Evolutionary conservation across 2,329 filamentous ascomycete genomes (phyloP).

Genomic region (Xylaria arbuscula): DNA sequence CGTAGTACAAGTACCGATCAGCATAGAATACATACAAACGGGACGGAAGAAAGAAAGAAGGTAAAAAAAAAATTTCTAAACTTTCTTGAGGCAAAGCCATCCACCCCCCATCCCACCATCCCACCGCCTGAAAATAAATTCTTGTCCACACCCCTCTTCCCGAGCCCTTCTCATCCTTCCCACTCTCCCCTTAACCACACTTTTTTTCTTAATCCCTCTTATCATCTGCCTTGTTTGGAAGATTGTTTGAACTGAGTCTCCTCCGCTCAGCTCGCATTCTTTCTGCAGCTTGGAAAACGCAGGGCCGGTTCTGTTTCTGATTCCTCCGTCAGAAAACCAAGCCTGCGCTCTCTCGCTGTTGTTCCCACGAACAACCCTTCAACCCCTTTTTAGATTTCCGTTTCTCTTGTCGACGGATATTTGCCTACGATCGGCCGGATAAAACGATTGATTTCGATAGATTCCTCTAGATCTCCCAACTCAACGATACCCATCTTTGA

Average conservation of each 20-base stretch:
- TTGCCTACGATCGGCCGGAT: conserved; percentile 38
- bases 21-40: background rate
- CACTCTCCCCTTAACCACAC: conserved; percentile 29
- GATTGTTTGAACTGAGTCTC: conserved; percentile 41
- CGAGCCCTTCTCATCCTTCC: conserved; percentile 8
- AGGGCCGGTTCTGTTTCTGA: conserved; percentile 39
- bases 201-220: conserved; percentile 29
- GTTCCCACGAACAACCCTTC: conserved; percentile 22
- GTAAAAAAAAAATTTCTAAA: conserved; percentile 30
- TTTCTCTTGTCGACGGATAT: conserved; percentile 23
- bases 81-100: conserved; percentile 31
- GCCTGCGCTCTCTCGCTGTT: conserved; percentile 23
- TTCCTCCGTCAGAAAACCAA: conserved; percentile 36
- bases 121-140: conserved; percentile 40
- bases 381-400: conserved; percentile 34
- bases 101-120: conserved; percentile 25
- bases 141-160: conserved; percentile 36
- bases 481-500: conserved; percentile 31
- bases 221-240: conserved; percentile 35
- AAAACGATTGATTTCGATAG: conserved; percentile 42
- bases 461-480: conserved; percentile 33
- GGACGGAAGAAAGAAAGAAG: background rate
- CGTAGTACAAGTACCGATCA: background rate
- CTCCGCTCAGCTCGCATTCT: conserved; percentile 38
- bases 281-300: conserved; percentile 30